Percentiles rank a stretch among this genome's conserved stretches.
Conservation (phyloP, 1,139 yeast species). For the Saccharomyces pastorianus region DNA sequence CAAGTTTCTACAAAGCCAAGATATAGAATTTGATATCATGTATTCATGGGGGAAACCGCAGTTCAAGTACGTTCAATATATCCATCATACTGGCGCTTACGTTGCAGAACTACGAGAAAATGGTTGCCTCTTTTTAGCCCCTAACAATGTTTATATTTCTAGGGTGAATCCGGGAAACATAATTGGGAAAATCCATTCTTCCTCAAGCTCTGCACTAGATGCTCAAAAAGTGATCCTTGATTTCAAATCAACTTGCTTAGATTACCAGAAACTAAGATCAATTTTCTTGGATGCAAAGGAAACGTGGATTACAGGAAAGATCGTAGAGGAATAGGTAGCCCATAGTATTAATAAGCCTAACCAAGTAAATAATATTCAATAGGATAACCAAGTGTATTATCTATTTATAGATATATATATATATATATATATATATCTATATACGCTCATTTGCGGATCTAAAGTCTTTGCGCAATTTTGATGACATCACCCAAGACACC, state of each 20-base stretch:
- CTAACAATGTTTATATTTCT: constrained; percentile 66
- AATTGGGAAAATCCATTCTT: constrained; percentile 20
- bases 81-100: constrained; percentile 82
- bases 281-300: constrained; percentile 54
- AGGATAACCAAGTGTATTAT: neutral
- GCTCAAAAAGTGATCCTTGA: constrained; percentile 67
- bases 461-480: constrained; percentile 79
- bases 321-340: constrained; percentile 9
- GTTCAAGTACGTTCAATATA: constrained; percentile 78
- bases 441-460: constrained; percentile 3
- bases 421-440: neutral
- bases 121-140: constrained; percentile 75
- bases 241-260: constrained; percentile 56
- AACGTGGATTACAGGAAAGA: constrained; percentile 33
- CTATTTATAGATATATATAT: neutral
- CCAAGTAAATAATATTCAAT: neutral
- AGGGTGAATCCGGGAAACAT: constrained; percentile 42
- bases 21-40: constrained; percentile 46
- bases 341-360: too few relatives aligned
- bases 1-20: constrained; percentile 45
- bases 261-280: constrained; percentile 39
- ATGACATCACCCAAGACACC: constrained; percentile 93
- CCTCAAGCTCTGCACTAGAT: constrained; percentile 37
- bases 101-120: constrained; percentile 79
- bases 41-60: constrained; percentile 91